phyloP scores from a whole-genome alignment of 345 rosid genomes.

The Stellera chamaejasme region DNA sequence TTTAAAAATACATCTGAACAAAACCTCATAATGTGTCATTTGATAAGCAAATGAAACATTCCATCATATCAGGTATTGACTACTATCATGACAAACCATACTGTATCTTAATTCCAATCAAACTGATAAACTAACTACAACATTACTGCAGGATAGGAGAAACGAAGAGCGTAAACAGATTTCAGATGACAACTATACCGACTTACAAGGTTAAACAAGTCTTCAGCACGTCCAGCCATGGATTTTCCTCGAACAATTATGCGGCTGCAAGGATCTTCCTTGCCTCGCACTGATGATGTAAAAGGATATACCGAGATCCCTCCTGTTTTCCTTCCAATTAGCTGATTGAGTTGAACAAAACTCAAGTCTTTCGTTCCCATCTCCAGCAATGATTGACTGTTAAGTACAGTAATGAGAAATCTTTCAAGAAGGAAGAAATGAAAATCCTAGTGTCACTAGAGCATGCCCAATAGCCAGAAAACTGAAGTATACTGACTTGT shows the following conservation, averaged over 20 bases:
- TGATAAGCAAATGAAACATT: too few species aligned
- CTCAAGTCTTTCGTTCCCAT: conserved; percentile 92
- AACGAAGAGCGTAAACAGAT: background rate
- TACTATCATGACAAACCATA: background rate
- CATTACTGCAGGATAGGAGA: background rate
- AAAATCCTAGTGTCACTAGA: too few species aligned
- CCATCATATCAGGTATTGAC: background rate
- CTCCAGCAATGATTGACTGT: conserved; percentile 92
- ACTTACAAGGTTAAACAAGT: conserved; percentile 80
- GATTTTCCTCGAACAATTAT: conserved; percentile 91
- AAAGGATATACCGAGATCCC: conserved; percentile 94
- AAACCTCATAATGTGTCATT: too few species aligned
- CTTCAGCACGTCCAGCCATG: conserved; percentile 87
- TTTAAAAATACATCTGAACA: too few species aligned
- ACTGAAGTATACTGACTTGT: too few species aligned
- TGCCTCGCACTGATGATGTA: conserved; percentile 75
- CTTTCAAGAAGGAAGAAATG: too few species aligned
- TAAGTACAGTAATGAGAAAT: background rate
- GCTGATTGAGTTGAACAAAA: conserved; percentile 95
- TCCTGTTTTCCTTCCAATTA: conserved; percentile 98
- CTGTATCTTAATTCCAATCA: background rate
- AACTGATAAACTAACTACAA: background rate
- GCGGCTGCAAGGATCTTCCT: conserved; percentile 71
- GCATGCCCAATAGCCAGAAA: too few species aligned
- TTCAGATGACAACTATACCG: too few species aligned